phyloP scores from a whole-genome alignment of 2,329 filamentous ascomycete species.

The Fusarium sp. region DNA sequence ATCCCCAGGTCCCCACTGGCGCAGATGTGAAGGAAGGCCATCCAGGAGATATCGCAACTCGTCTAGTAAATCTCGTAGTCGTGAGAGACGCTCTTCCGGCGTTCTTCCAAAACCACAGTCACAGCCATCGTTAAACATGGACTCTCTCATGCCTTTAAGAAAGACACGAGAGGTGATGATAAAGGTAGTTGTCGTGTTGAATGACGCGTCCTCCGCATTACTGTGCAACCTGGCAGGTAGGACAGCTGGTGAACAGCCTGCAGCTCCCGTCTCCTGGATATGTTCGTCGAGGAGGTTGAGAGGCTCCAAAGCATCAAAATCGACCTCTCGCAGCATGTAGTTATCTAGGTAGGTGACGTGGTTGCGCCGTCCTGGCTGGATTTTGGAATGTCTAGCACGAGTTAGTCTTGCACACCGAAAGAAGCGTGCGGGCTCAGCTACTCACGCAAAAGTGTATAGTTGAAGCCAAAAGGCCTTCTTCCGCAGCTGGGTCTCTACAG shows the following conservation, averaged over 20 bases:
- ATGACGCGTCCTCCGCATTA: background rate
- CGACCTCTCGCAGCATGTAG: conserved; percentile 43
- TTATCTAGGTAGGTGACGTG: conserved; percentile 47
- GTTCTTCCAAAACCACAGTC: conserved; percentile 18
- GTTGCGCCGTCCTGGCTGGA: conserved; percentile 37
- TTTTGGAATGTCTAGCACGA: conserved; percentile 29
- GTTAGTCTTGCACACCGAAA: background rate
- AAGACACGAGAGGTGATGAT: conserved; percentile 47
- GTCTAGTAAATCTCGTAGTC: conserved; percentile 44
- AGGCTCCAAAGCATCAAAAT: conserved; percentile 49
- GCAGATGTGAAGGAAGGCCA: conserved; percentile 34
- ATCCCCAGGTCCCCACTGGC: conserved; percentile 20
- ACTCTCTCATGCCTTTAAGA: conserved; percentile 28
- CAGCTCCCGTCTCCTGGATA: conserved; percentile 40
- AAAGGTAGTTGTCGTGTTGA: conserved; percentile 46
- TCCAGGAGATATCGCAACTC: conserved; percentile 49
- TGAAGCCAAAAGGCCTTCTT: conserved; percentile 54
- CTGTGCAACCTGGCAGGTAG: conserved; percentile 4
- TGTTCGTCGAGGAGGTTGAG: conserved; percentile 49
- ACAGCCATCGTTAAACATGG: conserved; percentile 29
- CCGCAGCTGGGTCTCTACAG: conserved; percentile 50
- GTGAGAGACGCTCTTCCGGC: conserved; percentile 10
- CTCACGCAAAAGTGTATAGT: conserved; percentile 48
- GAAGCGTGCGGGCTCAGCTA: too few relatives aligned
- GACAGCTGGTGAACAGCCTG: conserved; percentile 7